These are phyloP conservation scores for Steccherinum ochraceum DNA, from an alignment of 768 basidiomycete species.

Conservation along the genomic window DNA sequence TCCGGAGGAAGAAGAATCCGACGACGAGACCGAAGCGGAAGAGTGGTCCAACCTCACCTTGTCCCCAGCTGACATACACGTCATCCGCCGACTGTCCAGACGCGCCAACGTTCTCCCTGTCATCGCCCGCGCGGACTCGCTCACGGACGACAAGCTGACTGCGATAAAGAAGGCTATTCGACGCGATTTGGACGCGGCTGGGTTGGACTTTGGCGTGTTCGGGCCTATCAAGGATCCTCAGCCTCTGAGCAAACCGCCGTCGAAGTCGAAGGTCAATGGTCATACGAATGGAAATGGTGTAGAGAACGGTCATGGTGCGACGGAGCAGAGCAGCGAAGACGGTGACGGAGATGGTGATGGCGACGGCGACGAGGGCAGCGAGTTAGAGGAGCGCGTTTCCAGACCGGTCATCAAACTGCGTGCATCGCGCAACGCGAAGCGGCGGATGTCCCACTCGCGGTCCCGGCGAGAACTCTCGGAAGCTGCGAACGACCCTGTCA, in stretches of 20 bases:
- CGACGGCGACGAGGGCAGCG: conserved; percentile 30
- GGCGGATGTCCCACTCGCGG: conserved; percentile 56
- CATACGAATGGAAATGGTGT: conserved; percentile 8
- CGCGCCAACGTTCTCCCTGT: conserved; percentile 80
- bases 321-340: background rate
- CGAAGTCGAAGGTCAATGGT: conserved; percentile 2
- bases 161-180: conserved; percentile 72
- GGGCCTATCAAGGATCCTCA: conserved; percentile 32
- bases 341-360: conserved; percentile 19
- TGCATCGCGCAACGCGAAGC: conserved; percentile 36
- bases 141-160: conserved; percentile 71
- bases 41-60: conserved; percentile 41
- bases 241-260: conserved; percentile 6
- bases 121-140: conserved; percentile 72
- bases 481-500: conserved; percentile 46
- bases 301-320: background rate
- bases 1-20: conserved; percentile 49
- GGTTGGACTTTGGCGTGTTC: conserved; percentile 76
- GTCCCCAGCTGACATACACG: conserved; percentile 73
- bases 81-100: conserved; percentile 67
- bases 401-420: conserved; percentile 77
- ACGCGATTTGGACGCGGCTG: conserved; percentile 55
- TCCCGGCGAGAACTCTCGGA: conserved; percentile 64
- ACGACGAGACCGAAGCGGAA: conserved; percentile 23
- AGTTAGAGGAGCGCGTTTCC: conserved; percentile 46